These are phyloP conservation scores for Olyra latifolia DNA, from an alignment of 176 grass and related monocot genomes.

Conservation along the genomic window DNA sequence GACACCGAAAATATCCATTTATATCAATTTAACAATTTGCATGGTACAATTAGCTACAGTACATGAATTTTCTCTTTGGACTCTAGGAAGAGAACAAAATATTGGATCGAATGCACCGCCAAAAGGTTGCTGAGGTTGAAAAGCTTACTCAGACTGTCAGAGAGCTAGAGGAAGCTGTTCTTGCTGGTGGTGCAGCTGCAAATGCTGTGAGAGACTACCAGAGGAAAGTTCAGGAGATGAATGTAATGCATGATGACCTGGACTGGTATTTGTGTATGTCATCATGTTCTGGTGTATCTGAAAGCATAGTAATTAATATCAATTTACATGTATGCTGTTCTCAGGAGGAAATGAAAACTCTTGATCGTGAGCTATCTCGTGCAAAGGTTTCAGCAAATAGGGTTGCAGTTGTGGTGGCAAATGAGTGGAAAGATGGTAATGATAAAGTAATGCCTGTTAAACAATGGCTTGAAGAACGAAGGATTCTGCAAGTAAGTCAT, in stretches of 20 bases:
- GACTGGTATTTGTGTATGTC: slow-evolving; percentile 7
- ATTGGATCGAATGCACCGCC: slow-evolving; percentile 94
- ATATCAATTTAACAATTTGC: background rate
- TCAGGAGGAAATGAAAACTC: slow-evolving; percentile 97
- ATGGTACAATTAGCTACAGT: background rate
- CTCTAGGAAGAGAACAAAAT: slow-evolving; percentile 97
- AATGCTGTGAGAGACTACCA: slow-evolving; percentile 98
- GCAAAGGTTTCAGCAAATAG: slow-evolving; percentile 96
- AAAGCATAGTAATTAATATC: slow-evolving; percentile 14
- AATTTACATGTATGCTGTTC: slow-evolving; percentile 37
- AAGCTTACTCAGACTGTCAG: slow-evolving; percentile 89
- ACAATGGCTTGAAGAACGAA: slow-evolving; percentile 95
- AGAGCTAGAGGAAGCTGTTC: slow-evolving; percentile 95
- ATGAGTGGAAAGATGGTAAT: slow-evolving; percentile 98
- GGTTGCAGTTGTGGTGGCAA: slow-evolving; percentile 98
- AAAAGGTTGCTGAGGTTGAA: slow-evolving; percentile 97
- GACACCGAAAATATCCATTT: background rate
- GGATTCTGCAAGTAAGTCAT: slow-evolving; percentile 75
- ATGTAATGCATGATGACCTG: slow-evolving; percentile 56
- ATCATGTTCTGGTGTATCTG: slow-evolving; percentile 15
- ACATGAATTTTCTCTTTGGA: background rate
- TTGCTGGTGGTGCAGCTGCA: slow-evolving; percentile 90
- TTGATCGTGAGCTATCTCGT: slow-evolving; percentile 88
- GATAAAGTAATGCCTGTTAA: slow-evolving; percentile 99
- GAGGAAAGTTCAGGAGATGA: slow-evolving; percentile 98